Evolutionary conservation across 352 stramenopile genomes (phyloP).

Genomic region (Pythium rhizo-oryzae): DNA sequence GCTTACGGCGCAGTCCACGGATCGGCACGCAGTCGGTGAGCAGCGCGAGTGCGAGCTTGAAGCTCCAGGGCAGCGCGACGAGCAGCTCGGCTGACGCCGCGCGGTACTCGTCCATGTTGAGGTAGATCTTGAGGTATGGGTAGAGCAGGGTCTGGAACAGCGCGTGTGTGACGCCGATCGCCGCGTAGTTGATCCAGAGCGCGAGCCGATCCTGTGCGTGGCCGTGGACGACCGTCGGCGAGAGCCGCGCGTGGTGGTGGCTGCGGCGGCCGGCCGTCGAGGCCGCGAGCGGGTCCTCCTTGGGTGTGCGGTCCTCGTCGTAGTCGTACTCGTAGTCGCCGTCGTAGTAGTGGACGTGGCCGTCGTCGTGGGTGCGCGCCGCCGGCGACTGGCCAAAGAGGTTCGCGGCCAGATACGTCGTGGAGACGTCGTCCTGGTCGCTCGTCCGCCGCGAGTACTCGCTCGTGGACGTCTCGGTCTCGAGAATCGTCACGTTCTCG

Average conservation of each 20-base stretch:
- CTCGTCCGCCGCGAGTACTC: constrained; percentile 22
- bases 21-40: constrained; percentile 56
- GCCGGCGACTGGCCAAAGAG: constrained; percentile 20
- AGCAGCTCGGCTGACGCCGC: constrained; percentile 53
- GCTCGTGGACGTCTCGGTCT: constrained; percentile 33
- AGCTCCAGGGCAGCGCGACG: constrained; percentile 58
- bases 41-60: constrained; percentile 58
- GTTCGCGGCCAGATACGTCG: constrained; percentile 29
- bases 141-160: constrained; percentile 62
- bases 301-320: constrained; percentile 27
- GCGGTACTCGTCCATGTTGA: constrained; percentile 75
- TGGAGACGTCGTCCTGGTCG: constrained; percentile 29
- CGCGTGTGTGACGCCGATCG: constrained; percentile 52
- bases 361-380: constrained; percentile 11
- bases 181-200: constrained; percentile 58
- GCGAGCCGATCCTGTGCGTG: constrained; percentile 44
- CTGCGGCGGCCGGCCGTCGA: background rate
- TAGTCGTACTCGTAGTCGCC: constrained; percentile 25
- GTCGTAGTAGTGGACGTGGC: constrained; percentile 10
- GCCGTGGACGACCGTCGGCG: constrained; percentile 26
- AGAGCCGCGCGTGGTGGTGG: background rate
- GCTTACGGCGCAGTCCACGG: constrained; percentile 41
- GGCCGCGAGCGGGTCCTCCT: constrained; percentile 21
- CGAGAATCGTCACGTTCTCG: constrained; percentile 36
- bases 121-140: constrained; percentile 71